Base-by-base conservation (phyloP, 495 filamentous ascomycete genomes). In the Neurospora cerealis region DNA sequence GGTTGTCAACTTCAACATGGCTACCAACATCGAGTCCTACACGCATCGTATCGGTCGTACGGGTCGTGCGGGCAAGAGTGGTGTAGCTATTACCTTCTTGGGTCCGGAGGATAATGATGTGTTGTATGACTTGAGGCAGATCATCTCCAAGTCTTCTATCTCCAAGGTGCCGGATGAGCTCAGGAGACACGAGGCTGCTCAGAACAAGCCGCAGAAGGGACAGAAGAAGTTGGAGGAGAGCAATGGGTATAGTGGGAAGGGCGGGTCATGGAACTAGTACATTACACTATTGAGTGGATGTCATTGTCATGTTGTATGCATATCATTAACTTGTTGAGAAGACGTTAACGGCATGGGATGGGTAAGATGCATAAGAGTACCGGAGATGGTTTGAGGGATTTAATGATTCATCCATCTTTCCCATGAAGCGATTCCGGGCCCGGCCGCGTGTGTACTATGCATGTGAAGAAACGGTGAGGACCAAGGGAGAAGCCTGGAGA, bases 1-100 rank as follows among this genome's bases (percentile, higher is more conserved):
- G 73, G 96, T 99, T 37, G 86, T 98, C 77, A 99, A 99, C 86
- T 99, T 99, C 87, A 98, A 98, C 86, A 98, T 99, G 96, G 92
- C 96, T 10, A 90, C 84, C 28, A 92, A 87, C 75, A 99, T 99
- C 77, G 96, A 99, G 83, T 91, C 90, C 77, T 99, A 99, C 80
- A 98, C 95, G 15, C 96, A 99, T 87, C 91, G 96, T 87, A 94
- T 99, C 77, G 96, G 96, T 82, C 91, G 96, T 85, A 99, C 96
- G 11, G 96, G 96, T 87, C 90, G 96, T 91, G 96, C 96, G 37
- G 96, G 96, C 40, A 98, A 98, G 88, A 96, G 91, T 77, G 96
- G 96, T 92, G 91, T 97, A 73, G 92, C 96, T 32, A 96, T 99
- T 72, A 98, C 96, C 0, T 99, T 99, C 87, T 82, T 98, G 82